Evolutionary conservation across 495 filamentous ascomycete species (phyloP), one percentile per base, ranked within the genome.

Genomic region (Massariosphaeria phaeospora): DNA sequence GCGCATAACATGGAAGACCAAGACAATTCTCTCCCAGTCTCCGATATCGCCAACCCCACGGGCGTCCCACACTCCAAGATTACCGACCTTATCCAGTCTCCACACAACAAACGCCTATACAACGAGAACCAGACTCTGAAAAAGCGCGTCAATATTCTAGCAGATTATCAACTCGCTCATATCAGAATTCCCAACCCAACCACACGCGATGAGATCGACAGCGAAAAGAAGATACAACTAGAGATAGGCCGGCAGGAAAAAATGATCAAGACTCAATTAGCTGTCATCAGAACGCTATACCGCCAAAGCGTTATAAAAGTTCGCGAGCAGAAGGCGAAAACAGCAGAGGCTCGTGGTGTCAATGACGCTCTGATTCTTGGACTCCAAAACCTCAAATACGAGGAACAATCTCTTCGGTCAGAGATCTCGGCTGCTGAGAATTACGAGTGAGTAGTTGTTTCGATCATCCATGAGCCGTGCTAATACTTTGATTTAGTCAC

Each of bases 341-440:
- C 94, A 8, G 84, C 86, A 25, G 89, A 96, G 66, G 86, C 84
- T 26, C 82, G 91, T 21, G 84, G 89, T 66, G 90, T 96, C 69
- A 88, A 96, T 47, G 93, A 98, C 66, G 79, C 82, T 46, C 75
- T 97, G 52, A 91, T 96, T 72, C 79, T 98, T 17, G 84, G 94
- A 66, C 75, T 97, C 24, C 91, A 97, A 68, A 98, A 98, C 67
- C 75, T 98, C 21, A 91, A 94, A 70, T 98, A 98, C 68, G 93
- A 98, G 69, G 89, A 96, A 68, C 77, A 87, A 52, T 88, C 96
- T 71, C 73, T 98, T 53, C 80, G 83, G 39, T 88, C 88, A 20
- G 94, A 98, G 70, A 97, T 98, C 58, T 74, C 79, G 2, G 90
- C 87, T 26, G 96, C 94, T 71, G 87, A 93, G 65, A 83, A 82